Conservation (phyloP, 2,329 filamentous ascomycete species). For the Coniochaeta pulveracea region DNA sequence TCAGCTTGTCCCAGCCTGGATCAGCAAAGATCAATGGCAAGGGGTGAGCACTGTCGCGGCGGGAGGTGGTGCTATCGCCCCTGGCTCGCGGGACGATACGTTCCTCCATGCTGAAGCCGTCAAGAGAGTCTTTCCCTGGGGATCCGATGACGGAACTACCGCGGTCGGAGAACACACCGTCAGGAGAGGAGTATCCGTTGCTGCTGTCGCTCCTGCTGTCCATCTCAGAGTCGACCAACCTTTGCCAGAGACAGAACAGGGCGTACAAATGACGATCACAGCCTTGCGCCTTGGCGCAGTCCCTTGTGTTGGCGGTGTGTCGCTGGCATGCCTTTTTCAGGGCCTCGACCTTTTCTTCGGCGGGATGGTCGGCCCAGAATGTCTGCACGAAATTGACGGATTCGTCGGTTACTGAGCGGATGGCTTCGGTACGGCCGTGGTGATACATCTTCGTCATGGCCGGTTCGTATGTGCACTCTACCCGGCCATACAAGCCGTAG, state of each 20-base stretch:
- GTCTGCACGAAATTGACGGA: constrained; percentile 81
- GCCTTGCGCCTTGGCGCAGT: constrained; percentile 82
- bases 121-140: constrained; percentile 37
- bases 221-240: constrained; percentile 64
- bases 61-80: constrained; percentile 42
- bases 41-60: constrained; percentile 28
- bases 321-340: constrained; percentile 74
- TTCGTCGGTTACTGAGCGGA: constrained; percentile 74
- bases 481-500: constrained; percentile 86
- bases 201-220: constrained; percentile 43
- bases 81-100: constrained; percentile 29
- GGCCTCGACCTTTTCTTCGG: constrained; percentile 74
- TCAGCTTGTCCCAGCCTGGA: constrained; percentile 84
- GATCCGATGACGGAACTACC: constrained; percentile 34
- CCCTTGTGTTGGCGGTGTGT: constrained; percentile 68
- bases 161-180: constrained; percentile 35
- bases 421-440: constrained; percentile 89
- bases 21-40: constrained; percentile 81
- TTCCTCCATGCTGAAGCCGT: constrained; percentile 28
- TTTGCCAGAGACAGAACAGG: constrained; percentile 89
- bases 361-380: constrained; percentile 87
- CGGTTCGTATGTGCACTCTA: constrained; percentile 94
- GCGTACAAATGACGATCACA: constrained; percentile 92
- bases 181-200: constrained; percentile 53
- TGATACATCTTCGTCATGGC: constrained; percentile 95